phyloP scores from a whole-genome alignment of 176 grass and related monocot genomes.

The Oryza glaberrima region DNA sequence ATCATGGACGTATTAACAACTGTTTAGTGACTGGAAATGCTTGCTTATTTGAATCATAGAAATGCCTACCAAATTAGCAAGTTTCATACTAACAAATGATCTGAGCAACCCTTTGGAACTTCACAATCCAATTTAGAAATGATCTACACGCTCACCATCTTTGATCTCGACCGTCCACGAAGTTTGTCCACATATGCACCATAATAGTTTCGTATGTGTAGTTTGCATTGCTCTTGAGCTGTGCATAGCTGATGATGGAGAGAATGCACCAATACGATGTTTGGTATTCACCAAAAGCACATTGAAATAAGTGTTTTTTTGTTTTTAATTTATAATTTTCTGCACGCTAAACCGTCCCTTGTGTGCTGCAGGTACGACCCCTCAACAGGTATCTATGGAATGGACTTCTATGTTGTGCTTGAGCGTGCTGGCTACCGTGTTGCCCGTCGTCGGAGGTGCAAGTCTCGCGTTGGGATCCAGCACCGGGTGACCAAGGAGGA shows the following conservation, averaged over 20 bases:
- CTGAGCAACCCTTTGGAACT: not conserved
- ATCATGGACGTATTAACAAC: not conserved
- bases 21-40: not conserved
- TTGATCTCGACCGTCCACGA: not conserved
- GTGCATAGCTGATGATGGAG: not conserved
- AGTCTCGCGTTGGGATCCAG: conserved; percentile 68
- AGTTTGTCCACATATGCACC: not conserved
- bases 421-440: conserved; percentile 68
- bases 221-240: not conserved
- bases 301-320: not conserved
- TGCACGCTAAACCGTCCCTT: not conserved
- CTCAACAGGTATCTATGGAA: conserved; percentile 74
- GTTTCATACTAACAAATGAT: not conserved
- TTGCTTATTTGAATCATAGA: not conserved
- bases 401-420: conserved; percentile 70
- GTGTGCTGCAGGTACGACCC: conserved; percentile 57
- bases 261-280: not conserved
- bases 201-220: not conserved
- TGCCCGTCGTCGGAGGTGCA: conserved; percentile 65
- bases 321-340: not conserved
- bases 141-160: not conserved
- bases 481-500: conserved; percentile 78
- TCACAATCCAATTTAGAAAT: not conserved
- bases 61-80: not conserved
- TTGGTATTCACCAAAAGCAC: not conserved